Base-by-base conservation (phyloP, 176 grass and related monocot species). In the Chrysopogon serrulatus region DNA sequence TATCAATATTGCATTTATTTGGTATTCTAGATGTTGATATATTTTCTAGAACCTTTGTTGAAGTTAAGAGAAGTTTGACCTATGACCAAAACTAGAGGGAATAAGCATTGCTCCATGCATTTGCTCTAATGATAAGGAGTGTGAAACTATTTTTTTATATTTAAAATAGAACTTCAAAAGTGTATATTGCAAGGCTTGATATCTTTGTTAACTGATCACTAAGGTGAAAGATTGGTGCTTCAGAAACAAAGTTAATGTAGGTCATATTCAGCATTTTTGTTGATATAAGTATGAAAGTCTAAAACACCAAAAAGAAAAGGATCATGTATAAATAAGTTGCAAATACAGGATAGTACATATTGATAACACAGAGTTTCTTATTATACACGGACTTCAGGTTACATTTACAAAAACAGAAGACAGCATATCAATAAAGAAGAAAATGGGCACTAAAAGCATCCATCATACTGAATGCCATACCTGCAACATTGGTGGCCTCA, bases 401-500 rank as follows among this genome's bases (percentile, higher is more conserved):
- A 67, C 30, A 78, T 42, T 73, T 43, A 42, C 41, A 39, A 40
- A 41, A 68, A 41, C 18, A 16, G 16, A 84, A 84, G 39, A 61
- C 77, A 88, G 64, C 31, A 82, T 40, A 34, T 34, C 1, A 78
- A 59, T 62, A 65, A 81, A 70, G 37, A 24, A 61, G 72, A 72
- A 83, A 75, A 30, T 33, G 32, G 45, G 32, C 51, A 81, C n/a
- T 35, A 86, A 76, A 66, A 73, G 40, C 16, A 64, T 62, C 63
- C 18, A 73, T 28, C 40, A 76, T 48, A 73, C 33, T 69, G 35
- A 87, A 87, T 79, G 28, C 34, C 19, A 6, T 68, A 98, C 96
- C 96, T 98, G 96, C 68, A 98, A 81, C 96, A 95, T 98, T 71
- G 96, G 91, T 71, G 93, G 93, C 71, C 93, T 98, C 76, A 98